These are phyloP conservation scores for Plectosphaerella sp. DNA, from an alignment of 2,329 filamentous ascomycete genomes.

Conservation along the genomic window DNA sequence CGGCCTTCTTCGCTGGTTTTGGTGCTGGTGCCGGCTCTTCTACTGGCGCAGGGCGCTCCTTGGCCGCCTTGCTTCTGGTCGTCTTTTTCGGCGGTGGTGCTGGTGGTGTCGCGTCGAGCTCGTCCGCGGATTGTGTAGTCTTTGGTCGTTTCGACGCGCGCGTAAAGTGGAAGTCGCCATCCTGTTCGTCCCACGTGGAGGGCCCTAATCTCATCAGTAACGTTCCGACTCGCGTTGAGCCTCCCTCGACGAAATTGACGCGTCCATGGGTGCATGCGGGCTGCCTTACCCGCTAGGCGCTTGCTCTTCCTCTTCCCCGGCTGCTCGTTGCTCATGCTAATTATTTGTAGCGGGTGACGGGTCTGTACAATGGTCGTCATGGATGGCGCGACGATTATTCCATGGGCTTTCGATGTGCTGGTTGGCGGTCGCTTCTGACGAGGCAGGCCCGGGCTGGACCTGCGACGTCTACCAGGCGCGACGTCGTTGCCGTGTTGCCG, in stretches of 20 bases:
- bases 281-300: conserved; percentile 55
- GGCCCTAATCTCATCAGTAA: conserved; percentile 32
- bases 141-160: conserved; percentile 63
- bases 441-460: too few species aligned
- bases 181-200: conserved; percentile 54
- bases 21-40: conserved; percentile 18
- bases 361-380: conserved; percentile 67
- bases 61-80: conserved; percentile 33
- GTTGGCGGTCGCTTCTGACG: too few species aligned
- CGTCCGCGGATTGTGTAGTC: conserved; percentile 39
- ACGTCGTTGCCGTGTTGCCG: neutral
- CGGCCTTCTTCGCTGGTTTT: conserved; percentile 12
- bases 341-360: conserved; percentile 59
- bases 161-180: conserved; percentile 74
- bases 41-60: conserved; percentile 25
- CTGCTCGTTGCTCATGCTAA: conserved; percentile 65
- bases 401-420: neutral
- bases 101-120: conserved; percentile 27
- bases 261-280: neutral
- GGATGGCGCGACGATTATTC: conserved; percentile 41
- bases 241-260: conserved; percentile 66
- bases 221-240: conserved; percentile 32
- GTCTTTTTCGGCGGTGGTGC: conserved; percentile 29
- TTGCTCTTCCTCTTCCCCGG: conserved; percentile 59
- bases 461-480: neutral